A percentile compares a stretch with the other conserved stretches of the same genome.
Conservation (phyloP, 192 early-diverging fungal species). For the Backusella tarrabulga region DNA sequence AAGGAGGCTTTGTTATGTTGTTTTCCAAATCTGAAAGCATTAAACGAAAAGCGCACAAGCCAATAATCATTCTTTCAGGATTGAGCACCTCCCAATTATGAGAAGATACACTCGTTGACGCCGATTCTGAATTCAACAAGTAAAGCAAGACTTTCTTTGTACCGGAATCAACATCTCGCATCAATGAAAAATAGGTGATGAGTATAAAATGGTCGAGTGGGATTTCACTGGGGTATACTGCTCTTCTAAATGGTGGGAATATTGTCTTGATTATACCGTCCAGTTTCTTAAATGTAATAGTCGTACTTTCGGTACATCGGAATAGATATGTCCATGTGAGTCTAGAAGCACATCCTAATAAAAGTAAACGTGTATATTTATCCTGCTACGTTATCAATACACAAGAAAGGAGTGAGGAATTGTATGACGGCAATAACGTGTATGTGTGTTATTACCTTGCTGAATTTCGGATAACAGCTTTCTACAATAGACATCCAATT, state of each 20-base stretch:
- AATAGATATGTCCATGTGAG: conserved; percentile 95
- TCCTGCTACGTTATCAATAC: conserved; percentile 42
- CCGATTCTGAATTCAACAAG: conserved; percentile 62
- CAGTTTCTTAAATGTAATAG: conserved; percentile 48
- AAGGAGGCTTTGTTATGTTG: conserved; percentile 40
- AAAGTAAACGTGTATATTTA: conserved; percentile 68
- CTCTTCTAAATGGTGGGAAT: conserved; percentile 59
- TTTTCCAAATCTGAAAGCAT: conserved; percentile 74
- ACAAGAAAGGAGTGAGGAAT: conserved; percentile 10
- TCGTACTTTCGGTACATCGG: conserved; percentile 74
- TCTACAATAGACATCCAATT: conserved; percentile 74
- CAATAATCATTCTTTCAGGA: conserved; percentile 76
- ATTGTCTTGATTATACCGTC: conserved; percentile 60
- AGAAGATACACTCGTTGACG: conserved; percentile 29
- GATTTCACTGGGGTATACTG: conserved; percentile 62
- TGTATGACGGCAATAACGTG: not conserved
- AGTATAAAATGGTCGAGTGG: conserved; percentile 67
- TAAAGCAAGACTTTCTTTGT: conserved; percentile 64
- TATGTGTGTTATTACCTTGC: conserved; percentile 19
- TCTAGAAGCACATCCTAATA: conserved; percentile 76
- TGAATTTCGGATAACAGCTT: conserved; percentile 65
- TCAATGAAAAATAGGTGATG: conserved; percentile 67
- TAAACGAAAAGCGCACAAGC: conserved; percentile 67
- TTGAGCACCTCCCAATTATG: conserved; percentile 49
- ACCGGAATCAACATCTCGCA: conserved; percentile 63